Evolutionary conservation across 2,329 filamentous ascomycete genomes (phyloP).

Genomic region (Ophiostoma ulmi): DNA sequence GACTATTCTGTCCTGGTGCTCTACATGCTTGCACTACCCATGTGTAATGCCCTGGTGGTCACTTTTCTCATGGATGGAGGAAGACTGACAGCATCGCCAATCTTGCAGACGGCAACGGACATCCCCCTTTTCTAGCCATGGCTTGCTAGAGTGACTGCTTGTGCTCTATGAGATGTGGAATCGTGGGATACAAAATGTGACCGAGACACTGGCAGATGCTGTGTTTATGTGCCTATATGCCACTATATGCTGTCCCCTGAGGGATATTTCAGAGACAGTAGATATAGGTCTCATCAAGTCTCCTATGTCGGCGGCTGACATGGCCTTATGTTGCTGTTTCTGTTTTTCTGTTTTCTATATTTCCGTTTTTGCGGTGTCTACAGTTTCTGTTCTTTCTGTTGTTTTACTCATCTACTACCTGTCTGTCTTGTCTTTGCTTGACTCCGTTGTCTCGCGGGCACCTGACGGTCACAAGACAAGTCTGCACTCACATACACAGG

Average conservation of each 20-base stretch:
- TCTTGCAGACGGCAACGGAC: slow-evolving; percentile 33
- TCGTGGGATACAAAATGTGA: neutral
- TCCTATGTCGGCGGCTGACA: neutral
- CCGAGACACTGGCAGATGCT: neutral
- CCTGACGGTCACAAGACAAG: neutral
- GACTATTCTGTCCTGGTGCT: neutral
- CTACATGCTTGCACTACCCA: neutral
- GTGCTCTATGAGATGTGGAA: neutral
- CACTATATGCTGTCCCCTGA: slow-evolving; percentile 10
- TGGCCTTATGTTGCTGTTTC: neutral
- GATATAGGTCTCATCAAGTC: slow-evolving; percentile 1
- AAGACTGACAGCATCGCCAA: slow-evolving; percentile 35
- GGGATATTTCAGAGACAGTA: neutral
- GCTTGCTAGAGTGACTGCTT: neutral
- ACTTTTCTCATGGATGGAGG: neutral
- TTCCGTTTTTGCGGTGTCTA: neutral
- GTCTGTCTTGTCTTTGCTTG: neutral
- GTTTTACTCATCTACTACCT: no score
- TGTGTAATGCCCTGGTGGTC: neutral
- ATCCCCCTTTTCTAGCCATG: neutral
- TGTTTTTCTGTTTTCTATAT: neutral
- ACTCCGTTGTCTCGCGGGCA: slow-evolving; percentile 5
- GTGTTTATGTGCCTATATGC: neutral
- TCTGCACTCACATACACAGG: neutral
- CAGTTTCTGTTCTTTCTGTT: neutral